phyloP scores from a whole-genome alignment of 495 filamentous ascomycete genomes.

The Xylaria telfairii region DNA sequence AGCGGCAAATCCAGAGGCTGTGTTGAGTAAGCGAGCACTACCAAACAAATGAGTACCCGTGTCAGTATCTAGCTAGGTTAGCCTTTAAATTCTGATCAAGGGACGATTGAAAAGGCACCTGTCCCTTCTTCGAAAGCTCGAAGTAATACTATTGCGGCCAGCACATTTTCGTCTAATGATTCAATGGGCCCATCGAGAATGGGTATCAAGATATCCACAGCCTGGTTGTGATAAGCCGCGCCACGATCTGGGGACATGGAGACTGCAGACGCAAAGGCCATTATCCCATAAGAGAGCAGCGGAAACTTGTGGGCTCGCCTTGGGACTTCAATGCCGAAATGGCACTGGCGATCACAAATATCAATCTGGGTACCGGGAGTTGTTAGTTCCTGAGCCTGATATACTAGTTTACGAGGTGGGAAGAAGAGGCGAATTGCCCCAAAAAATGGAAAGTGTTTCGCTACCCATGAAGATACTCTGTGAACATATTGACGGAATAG shows the following conservation, averaged over 20 bases:
- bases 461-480: neutral
- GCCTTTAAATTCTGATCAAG: conserved; percentile 2
- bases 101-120: conserved; percentile 24
- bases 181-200: conserved; percentile 29
- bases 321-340: conserved; percentile 41
- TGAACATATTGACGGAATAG: neutral
- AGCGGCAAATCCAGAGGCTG: conserved; percentile 29
- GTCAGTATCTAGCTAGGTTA: conserved; percentile 32
- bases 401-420: neutral
- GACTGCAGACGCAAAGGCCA: conserved; percentile 38
- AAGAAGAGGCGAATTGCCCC: neutral
- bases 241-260: conserved; percentile 19
- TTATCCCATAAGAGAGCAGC: conserved; percentile 39
- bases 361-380: conserved; percentile 1
- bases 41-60: conserved; percentile 19
- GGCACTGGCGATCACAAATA: conserved; percentile 12
- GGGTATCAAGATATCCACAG: conserved; percentile 25
- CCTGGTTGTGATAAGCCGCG: neutral
- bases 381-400: neutral
- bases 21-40: conserved; percentile 23
- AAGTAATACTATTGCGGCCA: conserved; percentile 42
- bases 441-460: neutral
- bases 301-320: conserved; percentile 39
- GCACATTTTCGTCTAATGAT: conserved; percentile 40
- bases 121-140: conserved; percentile 42